Evolutionary conservation across 306 rosid genomes (phyloP).

Genomic region (Fragaria ananassa): DNA sequence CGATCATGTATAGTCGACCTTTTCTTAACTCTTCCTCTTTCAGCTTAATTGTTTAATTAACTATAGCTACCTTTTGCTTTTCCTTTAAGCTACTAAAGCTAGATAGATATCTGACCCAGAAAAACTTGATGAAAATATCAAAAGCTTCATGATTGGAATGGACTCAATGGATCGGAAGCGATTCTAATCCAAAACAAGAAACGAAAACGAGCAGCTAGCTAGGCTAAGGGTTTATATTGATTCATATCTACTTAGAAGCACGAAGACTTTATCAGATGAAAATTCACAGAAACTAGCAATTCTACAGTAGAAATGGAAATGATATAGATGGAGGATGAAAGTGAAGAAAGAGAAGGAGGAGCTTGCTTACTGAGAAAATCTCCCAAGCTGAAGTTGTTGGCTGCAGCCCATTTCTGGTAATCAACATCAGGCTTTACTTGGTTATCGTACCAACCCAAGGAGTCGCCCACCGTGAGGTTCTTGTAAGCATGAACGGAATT

Average conservation of each 20-base stretch:
- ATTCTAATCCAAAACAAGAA: background rate
- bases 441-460: slow-evolving; percentile 82
- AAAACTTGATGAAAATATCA: background rate
- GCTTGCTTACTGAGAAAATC: slow-evolving; percentile 72
- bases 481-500: slow-evolving; percentile 51
- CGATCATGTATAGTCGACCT: background rate
- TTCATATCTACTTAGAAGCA: background rate
- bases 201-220: background rate
- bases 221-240: background rate
- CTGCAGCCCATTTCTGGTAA: slow-evolving; percentile 73
- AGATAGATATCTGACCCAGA: background rate
- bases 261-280: background rate
- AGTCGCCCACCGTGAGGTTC: slow-evolving; percentile 89
- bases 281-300: background rate
- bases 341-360: background rate
- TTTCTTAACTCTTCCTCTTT: background rate
- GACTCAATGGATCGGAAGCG: background rate
- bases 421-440: slow-evolving; percentile 45
- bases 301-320: background rate
- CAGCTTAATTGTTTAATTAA: background rate
- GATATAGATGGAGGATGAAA: no score
- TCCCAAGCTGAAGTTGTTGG: slow-evolving; percentile 70
- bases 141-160: background rate
- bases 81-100: background rate
- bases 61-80: background rate